These are phyloP conservation scores for Fusarium solani-melongenae DNA, from an alignment of 2,329 filamentous ascomycete species.

Conservation along the genomic window DNA sequence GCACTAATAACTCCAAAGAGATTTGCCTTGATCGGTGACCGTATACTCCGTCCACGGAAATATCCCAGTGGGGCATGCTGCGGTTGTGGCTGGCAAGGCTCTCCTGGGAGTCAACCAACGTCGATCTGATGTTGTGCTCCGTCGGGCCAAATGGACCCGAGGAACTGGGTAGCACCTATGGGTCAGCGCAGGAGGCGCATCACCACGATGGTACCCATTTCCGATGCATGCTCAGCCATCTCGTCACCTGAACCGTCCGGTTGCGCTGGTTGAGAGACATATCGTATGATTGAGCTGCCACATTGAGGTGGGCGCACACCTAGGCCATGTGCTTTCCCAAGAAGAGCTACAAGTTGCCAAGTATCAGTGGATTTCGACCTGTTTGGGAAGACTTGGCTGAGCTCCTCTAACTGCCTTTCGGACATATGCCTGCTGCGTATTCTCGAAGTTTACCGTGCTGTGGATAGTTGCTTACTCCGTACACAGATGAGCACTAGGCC, in stretches of 20 bases:
- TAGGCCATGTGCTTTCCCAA: neutral
- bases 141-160: neutral
- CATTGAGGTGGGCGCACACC: neutral
- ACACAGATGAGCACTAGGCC: neutral
- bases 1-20: neutral
- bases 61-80: neutral
- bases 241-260: neutral
- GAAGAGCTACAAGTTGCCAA: neutral
- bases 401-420: neutral
- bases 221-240: neutral
- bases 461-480: neutral
- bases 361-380: neutral
- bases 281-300: slow-evolving; percentile 9
- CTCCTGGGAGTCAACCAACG: neutral
- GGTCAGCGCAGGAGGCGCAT: neutral
- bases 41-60: neutral
- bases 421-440: neutral
- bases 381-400: neutral
- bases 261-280: neutral
- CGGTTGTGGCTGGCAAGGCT: slow-evolving; percentile 8
- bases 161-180: neutral
- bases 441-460: neutral
- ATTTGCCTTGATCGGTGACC: neutral
- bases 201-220: neutral
- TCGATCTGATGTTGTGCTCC: neutral